Conservation (phyloP, 331 rosid species). For the Malus hybrid region DNA sequence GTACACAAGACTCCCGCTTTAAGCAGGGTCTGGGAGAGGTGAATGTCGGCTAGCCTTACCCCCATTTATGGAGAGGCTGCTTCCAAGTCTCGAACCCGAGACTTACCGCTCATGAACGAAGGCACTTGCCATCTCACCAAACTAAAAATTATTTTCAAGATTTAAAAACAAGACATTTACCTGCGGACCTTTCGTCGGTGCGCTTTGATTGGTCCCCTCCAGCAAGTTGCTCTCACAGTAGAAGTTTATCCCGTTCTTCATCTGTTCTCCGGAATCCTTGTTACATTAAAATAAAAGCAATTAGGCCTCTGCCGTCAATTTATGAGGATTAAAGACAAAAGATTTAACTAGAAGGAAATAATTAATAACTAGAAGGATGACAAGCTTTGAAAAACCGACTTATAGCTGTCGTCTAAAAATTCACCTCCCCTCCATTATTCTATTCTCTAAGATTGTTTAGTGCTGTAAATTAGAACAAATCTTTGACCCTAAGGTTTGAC, state of each 20-base stretch:
- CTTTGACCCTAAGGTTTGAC: not conserved
- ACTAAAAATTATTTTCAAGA: not conserved
- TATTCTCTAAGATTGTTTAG: not conserved
- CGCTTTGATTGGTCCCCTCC: not conserved
- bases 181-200: not conserved
- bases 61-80: no score
- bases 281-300: not conserved
- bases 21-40: no score
- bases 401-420: slow-evolving; percentile 8
- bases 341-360: not conserved
- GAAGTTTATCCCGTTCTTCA: not conserved
- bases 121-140: no score
- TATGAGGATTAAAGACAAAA: not conserved
- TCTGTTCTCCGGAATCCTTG: not conserved
- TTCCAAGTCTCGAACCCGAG: no score
- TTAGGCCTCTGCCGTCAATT: not conserved
- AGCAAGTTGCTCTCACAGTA: not conserved
- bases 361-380: not conserved
- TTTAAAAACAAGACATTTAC: slow-evolving; percentile 11
- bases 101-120: no score
- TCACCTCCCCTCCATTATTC: not conserved
- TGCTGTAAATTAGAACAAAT: not conserved
- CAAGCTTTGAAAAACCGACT: not conserved
- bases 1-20: no score
- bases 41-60: no score